Percentiles rank a stretch among this genome's conserved stretches.
Evolutionary conservation across 2,329 filamentous ascomycete genomes (phyloP).

Genomic region (Nemania diffusa): DNA sequence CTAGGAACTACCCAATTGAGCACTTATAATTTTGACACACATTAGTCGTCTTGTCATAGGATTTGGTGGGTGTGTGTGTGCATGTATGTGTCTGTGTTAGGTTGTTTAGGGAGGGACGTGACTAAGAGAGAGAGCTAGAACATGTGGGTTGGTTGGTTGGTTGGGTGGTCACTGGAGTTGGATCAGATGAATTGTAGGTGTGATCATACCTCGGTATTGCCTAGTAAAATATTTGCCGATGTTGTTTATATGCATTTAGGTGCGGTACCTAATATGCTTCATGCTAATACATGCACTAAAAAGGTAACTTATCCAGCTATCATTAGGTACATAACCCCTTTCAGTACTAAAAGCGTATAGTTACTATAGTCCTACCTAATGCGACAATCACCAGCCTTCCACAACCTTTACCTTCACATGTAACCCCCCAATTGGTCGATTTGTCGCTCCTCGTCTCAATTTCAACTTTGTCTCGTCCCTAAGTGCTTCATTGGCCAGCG

Average conservation of each 20-base stretch:
- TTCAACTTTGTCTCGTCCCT: conserved; percentile 28
- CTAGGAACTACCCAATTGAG: background rate
- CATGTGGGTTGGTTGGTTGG: too few species aligned
- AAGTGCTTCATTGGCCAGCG: conserved; percentile 26
- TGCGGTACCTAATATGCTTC: background rate
- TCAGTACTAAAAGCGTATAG: too few species aligned
- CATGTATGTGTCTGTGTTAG: too few species aligned
- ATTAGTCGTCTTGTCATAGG: background rate
- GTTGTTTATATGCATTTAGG: background rate
- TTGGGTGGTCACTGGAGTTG: too few species aligned
- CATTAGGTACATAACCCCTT: background rate
- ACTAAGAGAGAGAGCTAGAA: too few species aligned
- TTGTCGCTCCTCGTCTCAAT: conserved; percentile 33
- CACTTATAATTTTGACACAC: background rate
- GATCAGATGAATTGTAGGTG: background rate
- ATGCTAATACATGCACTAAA: background rate
- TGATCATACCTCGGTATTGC: too few species aligned
- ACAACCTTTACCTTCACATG: conserved; percentile 31
- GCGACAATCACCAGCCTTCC: conserved; percentile 32
- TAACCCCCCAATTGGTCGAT: conserved; percentile 29
- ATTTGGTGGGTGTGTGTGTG: background rate
- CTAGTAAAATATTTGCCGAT: background rate
- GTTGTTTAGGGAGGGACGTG: too few species aligned
- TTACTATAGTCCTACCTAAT: too few species aligned
- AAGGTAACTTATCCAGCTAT: too few species aligned